phyloP scores from a whole-genome alignment of 2,329 filamentous ascomycete species.

The Penicillium concentricum region DNA sequence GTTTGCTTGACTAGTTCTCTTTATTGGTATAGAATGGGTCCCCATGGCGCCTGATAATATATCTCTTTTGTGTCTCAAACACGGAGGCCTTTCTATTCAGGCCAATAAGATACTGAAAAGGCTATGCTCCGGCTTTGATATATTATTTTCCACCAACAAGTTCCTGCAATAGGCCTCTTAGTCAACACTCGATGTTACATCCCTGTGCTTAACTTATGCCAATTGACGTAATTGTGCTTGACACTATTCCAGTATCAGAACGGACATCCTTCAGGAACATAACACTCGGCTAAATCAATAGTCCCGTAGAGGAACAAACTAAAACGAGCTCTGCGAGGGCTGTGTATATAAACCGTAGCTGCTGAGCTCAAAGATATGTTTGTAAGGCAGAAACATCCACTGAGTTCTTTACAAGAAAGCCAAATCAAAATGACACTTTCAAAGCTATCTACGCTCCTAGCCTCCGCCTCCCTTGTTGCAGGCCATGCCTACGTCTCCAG shows the following conservation, averaged over 20 bases:
- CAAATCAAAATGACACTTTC: conserved; percentile 24
- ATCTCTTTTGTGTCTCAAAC: background rate
- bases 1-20: background rate
- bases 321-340: background rate
- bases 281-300: background rate
- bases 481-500: conserved; percentile 38
- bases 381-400: background rate
- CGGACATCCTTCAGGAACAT: conserved; percentile 2
- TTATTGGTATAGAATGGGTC: background rate
- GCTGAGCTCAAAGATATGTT: background rate
- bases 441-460: conserved; percentile 28
- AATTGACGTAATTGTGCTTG: conserved; percentile 6
- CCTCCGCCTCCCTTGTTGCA: conserved; percentile 31
- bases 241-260: conserved; percentile 16
- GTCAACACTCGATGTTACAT: background rate
- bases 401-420: background rate
- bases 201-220: background rate
- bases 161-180: background rate
- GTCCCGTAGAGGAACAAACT: background rate
- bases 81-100: background rate
- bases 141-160: conserved; percentile 1
- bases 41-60: background rate
- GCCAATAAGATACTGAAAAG: background rate
- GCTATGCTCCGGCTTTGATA: background rate
- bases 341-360: background rate